Percentiles rank a stretch among this genome's conserved stretches.
phyloP scores from a whole-genome alignment of 805 yeast genomes.

The Candida montana region DNA sequence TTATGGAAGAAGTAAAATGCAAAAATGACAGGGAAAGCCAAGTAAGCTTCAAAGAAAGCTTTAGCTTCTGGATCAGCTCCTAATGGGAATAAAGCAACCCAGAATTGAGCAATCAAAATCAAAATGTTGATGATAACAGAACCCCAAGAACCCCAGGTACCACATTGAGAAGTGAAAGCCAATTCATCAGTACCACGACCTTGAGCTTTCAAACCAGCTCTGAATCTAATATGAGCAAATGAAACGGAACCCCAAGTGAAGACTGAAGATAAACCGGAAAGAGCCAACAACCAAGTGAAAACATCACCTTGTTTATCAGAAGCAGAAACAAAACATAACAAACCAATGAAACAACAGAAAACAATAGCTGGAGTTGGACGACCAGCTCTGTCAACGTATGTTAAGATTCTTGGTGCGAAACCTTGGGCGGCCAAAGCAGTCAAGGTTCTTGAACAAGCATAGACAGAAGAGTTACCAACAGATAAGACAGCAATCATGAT shows the following conservation, averaged over 20 bases:
- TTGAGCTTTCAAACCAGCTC: conserved; percentile 49
- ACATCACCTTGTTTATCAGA: conserved; percentile 49
- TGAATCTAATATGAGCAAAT: conserved; percentile 62
- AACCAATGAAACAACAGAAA: conserved; percentile 42
- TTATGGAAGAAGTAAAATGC: conserved; percentile 35
- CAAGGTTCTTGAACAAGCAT: conserved; percentile 50
- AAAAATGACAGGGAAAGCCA: conserved; percentile 38
- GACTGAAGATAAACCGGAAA: conserved; percentile 72
- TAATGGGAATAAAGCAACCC: conserved; percentile 50
- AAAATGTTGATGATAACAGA: conserved; percentile 55
- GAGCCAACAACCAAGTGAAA: conserved; percentile 72
- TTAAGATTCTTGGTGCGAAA: conserved; percentile 42
- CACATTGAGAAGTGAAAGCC: conserved; percentile 63
- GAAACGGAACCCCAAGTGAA: conserved; percentile 78
- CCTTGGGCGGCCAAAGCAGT: conserved; percentile 48
- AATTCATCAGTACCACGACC: conserved; percentile 66
- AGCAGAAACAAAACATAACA: conserved; percentile 59
- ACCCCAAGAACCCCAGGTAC: conserved; percentile 59
- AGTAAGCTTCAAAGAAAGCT: conserved; percentile 32
- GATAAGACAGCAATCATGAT: conserved; percentile 55
- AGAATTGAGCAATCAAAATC: conserved; percentile 72
- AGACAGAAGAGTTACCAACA: conserved; percentile 45
- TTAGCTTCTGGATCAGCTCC: conserved; percentile 27
- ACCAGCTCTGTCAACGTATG: conserved; percentile 45
- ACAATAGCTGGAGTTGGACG: conserved; percentile 48